A percentile compares a stretch with the other conserved stretches of the same genome.
Evolutionary conservation across 768 basidiomycete species (phyloP).

Genomic region (Leucosporidium creatinivorum): DNA sequence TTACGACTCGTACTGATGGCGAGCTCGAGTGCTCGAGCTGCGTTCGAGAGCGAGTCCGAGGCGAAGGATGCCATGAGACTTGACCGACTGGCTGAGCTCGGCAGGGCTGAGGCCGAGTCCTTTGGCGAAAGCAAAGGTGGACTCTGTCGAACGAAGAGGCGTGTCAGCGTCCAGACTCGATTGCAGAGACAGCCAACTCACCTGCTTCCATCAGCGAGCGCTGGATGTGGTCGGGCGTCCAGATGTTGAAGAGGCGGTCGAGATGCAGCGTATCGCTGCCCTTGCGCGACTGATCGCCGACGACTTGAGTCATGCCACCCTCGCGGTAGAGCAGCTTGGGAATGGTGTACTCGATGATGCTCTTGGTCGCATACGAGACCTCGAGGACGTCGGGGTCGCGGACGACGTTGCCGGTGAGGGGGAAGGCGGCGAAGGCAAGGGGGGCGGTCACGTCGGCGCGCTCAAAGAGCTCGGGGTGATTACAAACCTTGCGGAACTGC

Average conservation of each 20-base stretch:
- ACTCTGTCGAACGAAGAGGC: slow-evolving; percentile 40
- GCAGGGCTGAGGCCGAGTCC: slow-evolving; percentile 57
- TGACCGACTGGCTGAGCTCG: slow-evolving; percentile 43
- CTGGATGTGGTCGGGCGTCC: slow-evolving; percentile 75
- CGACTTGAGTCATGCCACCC: slow-evolving; percentile 63
- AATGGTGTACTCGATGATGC: slow-evolving; percentile 70
- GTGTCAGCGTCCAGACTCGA: slow-evolving; percentile 4
- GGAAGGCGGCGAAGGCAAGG: slow-evolving; percentile 78
- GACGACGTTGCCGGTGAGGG: slow-evolving; percentile 67
- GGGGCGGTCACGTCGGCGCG: slow-evolving; percentile 91
- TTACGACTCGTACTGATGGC: slow-evolving; percentile 7
- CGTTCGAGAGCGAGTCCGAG: slow-evolving; percentile 21
- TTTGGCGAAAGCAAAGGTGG: slow-evolving; percentile 72
- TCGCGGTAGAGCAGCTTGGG: slow-evolving; percentile 55
- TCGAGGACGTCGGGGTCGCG: slow-evolving; percentile 81
- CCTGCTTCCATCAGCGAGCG: slow-evolving; percentile 61
- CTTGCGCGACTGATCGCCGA: slow-evolving; percentile 51
- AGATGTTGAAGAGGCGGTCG: slow-evolving; percentile 73
- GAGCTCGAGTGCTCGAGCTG: neutral
- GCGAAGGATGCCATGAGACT: slow-evolving; percentile 19
- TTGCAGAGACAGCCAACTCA: slow-evolving; percentile 39
- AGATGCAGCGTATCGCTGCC: slow-evolving; percentile 54
- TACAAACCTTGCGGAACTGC: slow-evolving; percentile 99
- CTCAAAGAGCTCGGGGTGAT: slow-evolving; percentile 96
- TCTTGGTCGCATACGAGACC: slow-evolving; percentile 76